Evolutionary conservation across 108 stramenopile species (phyloP), one percentile per base, ranked within the genome.

Genomic region (Pseudonitzschia delicatissima): DNA sequence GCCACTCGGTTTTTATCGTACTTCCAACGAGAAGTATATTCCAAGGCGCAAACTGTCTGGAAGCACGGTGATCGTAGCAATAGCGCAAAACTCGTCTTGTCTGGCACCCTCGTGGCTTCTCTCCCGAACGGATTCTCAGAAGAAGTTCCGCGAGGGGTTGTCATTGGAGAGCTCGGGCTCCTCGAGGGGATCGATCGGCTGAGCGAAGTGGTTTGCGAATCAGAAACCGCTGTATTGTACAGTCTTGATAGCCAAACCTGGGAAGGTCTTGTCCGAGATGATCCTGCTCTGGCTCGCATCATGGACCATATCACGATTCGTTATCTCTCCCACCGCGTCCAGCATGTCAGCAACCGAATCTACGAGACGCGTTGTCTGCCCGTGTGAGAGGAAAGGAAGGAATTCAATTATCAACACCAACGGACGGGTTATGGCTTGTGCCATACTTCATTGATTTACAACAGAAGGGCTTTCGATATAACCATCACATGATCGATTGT

Each of bases 311-410:
- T 92, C 66, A 78, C 76, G 11, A 83, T 92, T 58, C 82, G 86
- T 52, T 92, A 92, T 48, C 68, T 92, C 45, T 64, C 85, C 0
- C 76, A 84, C 45, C 62, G 86, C 4, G 86, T 88, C 7, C 90
- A 92, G 64, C 90, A 85, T 62, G 85, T 84, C 29, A 87, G 75
- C 66, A 92, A 92, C 71, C 72, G 90, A 6, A 81, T 84, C 35
- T 84, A 83, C 51, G 72, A 85, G 51, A 86, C 84, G 45, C 15
- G 20, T n/a, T 49, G 48, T 17, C n/a, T 49, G 21, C 48, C 48
- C 20, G 48, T 49, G 15, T 49, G 15, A 42, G 40, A 42, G 40
- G 15, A 42, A 42, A 11, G 40, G 11, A 42, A 2, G 40, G 15
- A 42, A 15, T 42, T 42, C 15, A 11, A 42, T 15, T n/a, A n/a